These are phyloP conservation scores for Dorcoceras hygrometricum DNA, from an alignment of 257 asterid genomes.

Conservation along the genomic window DNA sequence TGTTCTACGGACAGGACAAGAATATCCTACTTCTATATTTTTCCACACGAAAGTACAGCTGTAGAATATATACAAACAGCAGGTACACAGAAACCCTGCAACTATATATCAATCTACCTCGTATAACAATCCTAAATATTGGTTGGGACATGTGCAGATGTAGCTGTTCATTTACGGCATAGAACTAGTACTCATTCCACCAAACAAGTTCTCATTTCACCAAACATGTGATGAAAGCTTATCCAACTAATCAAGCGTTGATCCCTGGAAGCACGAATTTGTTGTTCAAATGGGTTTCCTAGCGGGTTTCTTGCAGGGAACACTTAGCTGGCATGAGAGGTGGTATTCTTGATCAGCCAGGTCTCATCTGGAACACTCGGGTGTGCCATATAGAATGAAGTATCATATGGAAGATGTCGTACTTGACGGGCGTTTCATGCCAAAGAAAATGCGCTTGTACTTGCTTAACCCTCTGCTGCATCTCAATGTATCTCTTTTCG, in stretches of 20 bases:
- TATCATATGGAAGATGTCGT: constrained; percentile 66
- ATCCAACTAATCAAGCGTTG: not conserved
- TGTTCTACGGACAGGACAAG: not conserved
- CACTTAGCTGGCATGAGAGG: not conserved
- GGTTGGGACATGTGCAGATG: not conserved
- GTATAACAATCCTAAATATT: too few species aligned
- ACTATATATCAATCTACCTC: too few species aligned
- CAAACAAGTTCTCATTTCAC: not conserved
- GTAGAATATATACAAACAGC: not conserved
- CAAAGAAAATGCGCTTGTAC: constrained; percentile 72
- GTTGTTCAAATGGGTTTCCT: not conserved
- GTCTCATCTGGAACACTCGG: constrained; percentile 42
- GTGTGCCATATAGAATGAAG: constrained; percentile 80
- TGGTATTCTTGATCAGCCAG: constrained; percentile 12
- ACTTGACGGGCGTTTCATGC: constrained; percentile 48
- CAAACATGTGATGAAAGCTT: not conserved
- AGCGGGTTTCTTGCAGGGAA: not conserved
- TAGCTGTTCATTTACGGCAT: not conserved
- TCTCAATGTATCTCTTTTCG: constrained; percentile 44
- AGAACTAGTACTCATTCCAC: not conserved
- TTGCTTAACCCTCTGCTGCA: constrained; percentile 60
- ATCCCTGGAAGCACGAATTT: not conserved
- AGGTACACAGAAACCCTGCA: too few species aligned
- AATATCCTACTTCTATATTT: not conserved
- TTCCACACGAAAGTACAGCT: not conserved